These are phyloP conservation scores for Extremus antarcticus DNA, from an alignment of 495 filamentous ascomycete species.

Conservation along the genomic window DNA sequence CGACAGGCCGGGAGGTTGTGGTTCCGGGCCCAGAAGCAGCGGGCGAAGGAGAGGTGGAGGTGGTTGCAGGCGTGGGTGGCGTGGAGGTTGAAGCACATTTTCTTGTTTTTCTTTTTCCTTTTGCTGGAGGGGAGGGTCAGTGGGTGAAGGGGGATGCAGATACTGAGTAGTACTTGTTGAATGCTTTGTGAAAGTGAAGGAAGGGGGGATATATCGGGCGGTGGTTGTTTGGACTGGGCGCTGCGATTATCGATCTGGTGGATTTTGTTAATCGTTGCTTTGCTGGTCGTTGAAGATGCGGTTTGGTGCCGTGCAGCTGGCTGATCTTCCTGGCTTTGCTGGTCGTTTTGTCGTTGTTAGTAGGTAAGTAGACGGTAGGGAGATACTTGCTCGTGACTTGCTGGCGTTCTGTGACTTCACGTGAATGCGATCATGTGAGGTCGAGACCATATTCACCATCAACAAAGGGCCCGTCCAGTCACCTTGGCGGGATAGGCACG, in stretches of 20 bases:
- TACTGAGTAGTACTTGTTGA: background rate
- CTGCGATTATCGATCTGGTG: background rate
- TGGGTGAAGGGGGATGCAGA: background rate
- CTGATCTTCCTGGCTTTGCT: too few relatives aligned
- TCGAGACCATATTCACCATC: too few relatives aligned
- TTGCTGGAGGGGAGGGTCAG: background rate
- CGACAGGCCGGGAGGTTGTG: background rate
- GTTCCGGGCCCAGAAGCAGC: conserved; percentile 8
- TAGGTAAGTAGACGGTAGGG: too few relatives aligned
- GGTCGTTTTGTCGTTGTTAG: too few relatives aligned
- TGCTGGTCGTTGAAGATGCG: too few relatives aligned
- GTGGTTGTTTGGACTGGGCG: background rate
- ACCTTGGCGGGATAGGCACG: too few relatives aligned
- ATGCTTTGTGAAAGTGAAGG: background rate
- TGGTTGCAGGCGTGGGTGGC: conserved; percentile 7
- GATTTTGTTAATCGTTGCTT: too few relatives aligned
- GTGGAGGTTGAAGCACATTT: conserved; percentile 11
- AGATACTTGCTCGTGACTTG: too few relatives aligned
- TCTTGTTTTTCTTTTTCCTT: background rate
- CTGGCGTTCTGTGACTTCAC: too few relatives aligned
- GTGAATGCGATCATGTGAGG: too few relatives aligned
- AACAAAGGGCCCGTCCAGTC: too few relatives aligned
- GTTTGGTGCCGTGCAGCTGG: too few relatives aligned
- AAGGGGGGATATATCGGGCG: background rate
- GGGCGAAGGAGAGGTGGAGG: conserved; percentile 6